These are phyloP conservation scores for Claviceps monticola DNA, from an alignment of 2,329 filamentous ascomycete genomes.

Conservation along the genomic window DNA sequence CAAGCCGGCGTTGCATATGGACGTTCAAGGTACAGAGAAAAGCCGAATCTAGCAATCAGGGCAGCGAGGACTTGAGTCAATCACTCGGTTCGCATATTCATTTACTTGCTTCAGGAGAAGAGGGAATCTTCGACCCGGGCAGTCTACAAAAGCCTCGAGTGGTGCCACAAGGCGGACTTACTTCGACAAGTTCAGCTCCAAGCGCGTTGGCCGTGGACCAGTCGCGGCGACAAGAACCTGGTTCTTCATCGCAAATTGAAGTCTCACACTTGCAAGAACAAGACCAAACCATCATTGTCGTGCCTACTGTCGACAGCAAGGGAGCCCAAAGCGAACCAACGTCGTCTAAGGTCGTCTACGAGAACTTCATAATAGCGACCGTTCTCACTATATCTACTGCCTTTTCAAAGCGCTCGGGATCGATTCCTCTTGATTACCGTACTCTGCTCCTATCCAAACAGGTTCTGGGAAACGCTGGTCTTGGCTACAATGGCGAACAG, in stretches of 20 bases:
- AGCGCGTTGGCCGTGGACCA: conserved; percentile 26
- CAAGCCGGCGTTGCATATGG: conserved; percentile 37
- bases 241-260: conserved; percentile 6
- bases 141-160: conserved; percentile 32
- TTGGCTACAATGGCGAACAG: conserved; percentile 8
- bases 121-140: conserved; percentile 36
- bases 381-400: conserved; percentile 34
- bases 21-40: conserved; percentile 35
- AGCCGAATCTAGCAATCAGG: conserved; percentile 19
- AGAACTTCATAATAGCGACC: conserved; percentile 39
- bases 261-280: conserved; percentile 11
- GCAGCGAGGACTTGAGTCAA: conserved; percentile 18
- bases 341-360: conserved; percentile 31
- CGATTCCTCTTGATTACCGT: conserved; percentile 39
- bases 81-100: conserved; percentile 30
- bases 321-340: conserved; percentile 7
- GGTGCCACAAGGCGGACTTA: conserved; percentile 26
- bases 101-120: conserved; percentile 30
- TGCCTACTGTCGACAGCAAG: conserved; percentile 13
- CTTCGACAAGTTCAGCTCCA: conserved; percentile 33
- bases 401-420: conserved; percentile 34
- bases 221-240: conserved; percentile 12
- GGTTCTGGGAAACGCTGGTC: conserved; percentile 7
- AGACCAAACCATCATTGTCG: conserved; percentile 15
- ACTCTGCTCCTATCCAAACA: conserved; percentile 32